These are phyloP conservation scores for Podaxis pistillaris DNA, from an alignment of 768 basidiomycete species.

Conservation along the genomic window DNA sequence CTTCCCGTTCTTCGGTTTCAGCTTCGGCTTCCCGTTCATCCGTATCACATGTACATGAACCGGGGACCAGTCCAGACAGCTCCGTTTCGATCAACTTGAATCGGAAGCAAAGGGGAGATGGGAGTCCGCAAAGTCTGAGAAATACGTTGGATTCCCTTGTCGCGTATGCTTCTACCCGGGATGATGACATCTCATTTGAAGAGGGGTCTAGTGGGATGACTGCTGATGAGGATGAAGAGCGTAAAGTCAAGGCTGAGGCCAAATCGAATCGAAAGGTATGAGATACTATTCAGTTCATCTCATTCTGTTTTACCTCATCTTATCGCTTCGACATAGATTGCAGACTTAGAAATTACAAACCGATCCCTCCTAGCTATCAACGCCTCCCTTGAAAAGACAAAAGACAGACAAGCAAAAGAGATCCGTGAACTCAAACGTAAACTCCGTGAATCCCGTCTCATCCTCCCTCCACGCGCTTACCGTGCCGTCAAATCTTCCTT, in stretches of 20 bases:
- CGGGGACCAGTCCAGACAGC: conserved; percentile 35
- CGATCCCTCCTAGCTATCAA: conserved; percentile 85
- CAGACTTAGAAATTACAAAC: conserved; percentile 90
- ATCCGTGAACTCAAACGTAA: conserved; percentile 82
- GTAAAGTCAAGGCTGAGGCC: conserved; percentile 65
- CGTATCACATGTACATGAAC: conserved; percentile 36
- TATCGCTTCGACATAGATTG: conserved; percentile 53
- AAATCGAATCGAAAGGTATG: conserved; percentile 86
- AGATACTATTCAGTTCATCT: conserved; percentile 10
- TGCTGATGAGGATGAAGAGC: conserved; percentile 34
- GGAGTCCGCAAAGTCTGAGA: conserved; percentile 24
- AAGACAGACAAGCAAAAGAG: conserved; percentile 79
- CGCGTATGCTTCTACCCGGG: conserved; percentile 30
- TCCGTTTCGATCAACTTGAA: background rate
- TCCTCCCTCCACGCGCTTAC: conserved; percentile 67
- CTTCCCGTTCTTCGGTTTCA: conserved; percentile 65
- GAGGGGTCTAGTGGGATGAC: background rate
- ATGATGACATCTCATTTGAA: background rate
- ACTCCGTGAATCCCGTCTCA: conserved; percentile 77
- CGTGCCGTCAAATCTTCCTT: conserved; percentile 53
- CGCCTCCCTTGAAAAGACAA: conserved; percentile 73
- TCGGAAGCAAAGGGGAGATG: conserved; percentile 15
- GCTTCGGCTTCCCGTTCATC: conserved; percentile 46
- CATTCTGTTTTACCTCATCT: background rate
- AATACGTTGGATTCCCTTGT: conserved; percentile 44